A percentile compares a stretch with the other conserved stretches of the same genome.
phyloP scores from a whole-genome alignment of 352 stramenopile species.

The Bremia lactucae region DNA sequence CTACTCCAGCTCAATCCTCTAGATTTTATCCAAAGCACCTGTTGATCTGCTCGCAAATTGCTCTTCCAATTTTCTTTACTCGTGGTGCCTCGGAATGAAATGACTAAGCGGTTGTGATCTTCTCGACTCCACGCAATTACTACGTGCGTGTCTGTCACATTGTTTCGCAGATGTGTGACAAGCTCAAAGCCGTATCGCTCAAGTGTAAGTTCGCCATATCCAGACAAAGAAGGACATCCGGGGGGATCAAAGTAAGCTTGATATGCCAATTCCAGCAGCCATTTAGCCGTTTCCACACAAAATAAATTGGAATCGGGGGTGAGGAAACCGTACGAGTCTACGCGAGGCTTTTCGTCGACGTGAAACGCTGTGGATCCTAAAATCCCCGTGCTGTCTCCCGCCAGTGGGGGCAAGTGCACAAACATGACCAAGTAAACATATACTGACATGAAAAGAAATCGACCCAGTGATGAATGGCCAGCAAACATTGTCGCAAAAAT shows the following conservation, averaged over 20 bases:
- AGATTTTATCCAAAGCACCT: constrained; percentile 71
- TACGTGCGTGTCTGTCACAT: constrained; percentile 69
- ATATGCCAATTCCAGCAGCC: constrained; percentile 74
- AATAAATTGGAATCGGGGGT: constrained; percentile 70
- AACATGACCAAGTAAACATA: constrained; percentile 81
- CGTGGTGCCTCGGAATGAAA: constrained; percentile 79
- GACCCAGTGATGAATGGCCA: constrained; percentile 42
- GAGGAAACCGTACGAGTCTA: constrained; percentile 55
- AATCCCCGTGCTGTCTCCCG: constrained; percentile 34
- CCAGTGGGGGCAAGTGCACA: constrained; percentile 59
- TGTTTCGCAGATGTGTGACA: constrained; percentile 66
- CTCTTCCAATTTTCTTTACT: constrained; percentile 85
- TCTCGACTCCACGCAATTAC: constrained; percentile 39
- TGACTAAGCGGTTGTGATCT: constrained; percentile 58
- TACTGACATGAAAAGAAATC: constrained; percentile 71
- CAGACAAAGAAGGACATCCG: constrained; percentile 61
- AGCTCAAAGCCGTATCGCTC: constrained; percentile 75
- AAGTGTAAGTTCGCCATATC: constrained; percentile 62
- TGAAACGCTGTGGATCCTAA: constrained; percentile 62
- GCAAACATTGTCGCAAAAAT: constrained; percentile 50
- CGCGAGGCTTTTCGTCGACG: constrained; percentile 46
- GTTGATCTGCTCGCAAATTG: constrained; percentile 76
- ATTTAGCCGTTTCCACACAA: constrained; percentile 77
- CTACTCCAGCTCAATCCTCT: constrained; percentile 34
- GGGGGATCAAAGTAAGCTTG: constrained; percentile 82